phyloP scores from a whole-genome alignment of 805 yeast genomes.

The Pichia manshurica region DNA sequence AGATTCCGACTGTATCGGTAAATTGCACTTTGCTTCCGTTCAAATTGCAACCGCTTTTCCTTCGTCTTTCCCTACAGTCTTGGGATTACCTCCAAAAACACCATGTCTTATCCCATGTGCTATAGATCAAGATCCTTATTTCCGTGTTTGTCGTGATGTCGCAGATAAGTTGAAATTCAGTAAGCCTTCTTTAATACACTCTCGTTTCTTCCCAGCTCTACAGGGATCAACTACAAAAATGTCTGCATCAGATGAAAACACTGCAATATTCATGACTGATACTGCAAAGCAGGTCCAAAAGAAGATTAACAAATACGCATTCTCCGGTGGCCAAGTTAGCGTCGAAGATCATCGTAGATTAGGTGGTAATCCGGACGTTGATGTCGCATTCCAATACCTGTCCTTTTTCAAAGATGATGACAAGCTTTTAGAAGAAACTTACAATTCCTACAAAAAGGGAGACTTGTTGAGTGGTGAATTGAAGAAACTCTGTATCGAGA shows the following conservation, averaged over 20 bases:
- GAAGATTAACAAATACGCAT: constrained; percentile 94
- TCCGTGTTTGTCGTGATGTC: constrained; percentile 95
- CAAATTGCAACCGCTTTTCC: constrained; percentile 97
- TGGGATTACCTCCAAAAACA: constrained; percentile 81
- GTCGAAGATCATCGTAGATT: constrained; percentile 82
- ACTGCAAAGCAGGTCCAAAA: constrained; percentile 87
- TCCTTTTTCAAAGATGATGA: constrained; percentile 90
- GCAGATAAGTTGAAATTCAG: constrained; percentile 86
- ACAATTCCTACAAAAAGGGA: constrained; percentile 67
- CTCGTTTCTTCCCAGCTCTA: constrained; percentile 95
- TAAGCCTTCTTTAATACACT: constrained; percentile 88
- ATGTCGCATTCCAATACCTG: constrained; percentile 90
- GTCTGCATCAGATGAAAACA: constrained; percentile 89
- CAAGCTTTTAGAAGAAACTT: constrained; percentile 56
- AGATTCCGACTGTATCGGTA: constrained; percentile 93
- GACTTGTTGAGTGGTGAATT: constrained; percentile 87
- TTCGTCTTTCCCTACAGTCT: constrained; percentile 88
- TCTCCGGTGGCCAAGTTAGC: constrained; percentile 86
- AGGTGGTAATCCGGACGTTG: constrained; percentile 95
- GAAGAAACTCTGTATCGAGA: constrained; percentile 80
- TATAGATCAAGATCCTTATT: constrained; percentile 97
- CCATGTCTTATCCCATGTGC: constrained; percentile 99
- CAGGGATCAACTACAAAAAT: constrained; percentile 96
- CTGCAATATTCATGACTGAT: constrained; percentile 94
- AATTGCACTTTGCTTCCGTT: constrained; percentile 88